Conservation (phyloP, 2,329 filamentous ascomycete species). For the Sporothrix schenckii region DNA sequence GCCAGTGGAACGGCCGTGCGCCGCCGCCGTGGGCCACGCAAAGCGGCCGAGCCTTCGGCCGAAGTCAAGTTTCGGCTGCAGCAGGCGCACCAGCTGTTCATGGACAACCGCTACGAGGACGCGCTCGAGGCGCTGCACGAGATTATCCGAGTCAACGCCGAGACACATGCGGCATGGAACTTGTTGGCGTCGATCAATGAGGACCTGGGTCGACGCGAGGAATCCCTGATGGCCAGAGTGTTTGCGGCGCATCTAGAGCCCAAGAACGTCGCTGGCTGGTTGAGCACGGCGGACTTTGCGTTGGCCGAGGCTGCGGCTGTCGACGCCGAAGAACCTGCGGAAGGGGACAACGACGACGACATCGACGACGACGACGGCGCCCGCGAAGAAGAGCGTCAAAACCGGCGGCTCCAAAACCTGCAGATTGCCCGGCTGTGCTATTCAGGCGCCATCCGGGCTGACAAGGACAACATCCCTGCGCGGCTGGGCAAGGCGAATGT, state of each 20-base stretch:
- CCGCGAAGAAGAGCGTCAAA: constrained; percentile 30
- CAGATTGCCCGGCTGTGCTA: constrained; percentile 62
- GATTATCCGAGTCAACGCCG: constrained; percentile 68
- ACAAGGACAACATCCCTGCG: constrained; percentile 60
- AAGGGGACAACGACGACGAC: constrained; percentile 41
- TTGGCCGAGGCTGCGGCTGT: constrained; percentile 54
- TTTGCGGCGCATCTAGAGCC: constrained; percentile 65
- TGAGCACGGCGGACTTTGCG: constrained; percentile 61
- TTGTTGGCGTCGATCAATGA: constrained; percentile 63
- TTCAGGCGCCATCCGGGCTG: constrained; percentile 61
- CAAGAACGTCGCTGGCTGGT: constrained; percentile 63
- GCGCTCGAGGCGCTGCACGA: constrained; percentile 63
- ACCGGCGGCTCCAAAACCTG: constrained; percentile 48
- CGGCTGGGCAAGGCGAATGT: constrained; percentile 63
- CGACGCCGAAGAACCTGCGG: constrained; percentile 33
- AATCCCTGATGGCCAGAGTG: constrained; percentile 62
- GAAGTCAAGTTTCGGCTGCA: constrained; percentile 71
- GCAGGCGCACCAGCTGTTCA: constrained; percentile 68
- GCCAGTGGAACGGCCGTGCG: constrained; percentile 32
- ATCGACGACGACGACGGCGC: constrained; percentile 47
- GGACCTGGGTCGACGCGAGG: constrained; percentile 60
- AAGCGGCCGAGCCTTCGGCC: constrained; percentile 67
- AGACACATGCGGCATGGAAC: constrained; percentile 67
- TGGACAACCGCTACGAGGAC: constrained; percentile 62
- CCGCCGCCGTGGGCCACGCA: constrained; percentile 53